Base-by-base conservation (phyloP, 176 grass and related monocot genomes). In the Oryza punctata region DNA sequence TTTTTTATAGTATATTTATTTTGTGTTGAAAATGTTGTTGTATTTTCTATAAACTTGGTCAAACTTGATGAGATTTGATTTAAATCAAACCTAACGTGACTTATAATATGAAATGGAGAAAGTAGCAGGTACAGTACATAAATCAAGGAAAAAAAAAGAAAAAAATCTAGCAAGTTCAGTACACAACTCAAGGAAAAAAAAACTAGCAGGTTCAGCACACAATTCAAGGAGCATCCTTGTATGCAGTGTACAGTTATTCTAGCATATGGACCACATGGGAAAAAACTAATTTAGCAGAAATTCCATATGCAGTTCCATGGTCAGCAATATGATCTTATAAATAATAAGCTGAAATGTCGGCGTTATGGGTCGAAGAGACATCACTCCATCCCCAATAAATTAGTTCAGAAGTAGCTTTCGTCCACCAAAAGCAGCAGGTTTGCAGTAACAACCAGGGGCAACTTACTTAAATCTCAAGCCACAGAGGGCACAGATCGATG, bases 371-470 rank as follows among this genome's bases (percentile, higher is more conserved):
- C 10, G 16, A 61, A 44, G 3, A 16, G 3, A 16, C 24, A 76
- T 75, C 60, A 59, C 75, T 77, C 40, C 71, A 72, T 49, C 59
- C 46, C 85, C 30, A 84, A 84, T 15, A 84, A 81, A 78, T 75
- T 80, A 81, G 87, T 24, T 88, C 60, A 87, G 46, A 79, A 57
- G 81, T 75, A 54, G 77, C 78, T 95, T 92, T 92, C 70, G 32
- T 84, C 35, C 47, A 38, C 61, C 46, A 63, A 84, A 84, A 59
- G 26, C 46, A 84, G 60, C 60, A 84, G 57, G 44, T 33, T 32
- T 32, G 82, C 61, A 46, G n/a, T 63, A 75, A 79, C 69, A 79
- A 75, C 68, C 61, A 75, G 76, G 32, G 52, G 41, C 40, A 66
- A 33, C 80, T 73, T 59, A 44, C 73, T 71, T 83, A 41, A 80